Conservation (phyloP, 306 rosid species). For the Corylus americana region DNA sequence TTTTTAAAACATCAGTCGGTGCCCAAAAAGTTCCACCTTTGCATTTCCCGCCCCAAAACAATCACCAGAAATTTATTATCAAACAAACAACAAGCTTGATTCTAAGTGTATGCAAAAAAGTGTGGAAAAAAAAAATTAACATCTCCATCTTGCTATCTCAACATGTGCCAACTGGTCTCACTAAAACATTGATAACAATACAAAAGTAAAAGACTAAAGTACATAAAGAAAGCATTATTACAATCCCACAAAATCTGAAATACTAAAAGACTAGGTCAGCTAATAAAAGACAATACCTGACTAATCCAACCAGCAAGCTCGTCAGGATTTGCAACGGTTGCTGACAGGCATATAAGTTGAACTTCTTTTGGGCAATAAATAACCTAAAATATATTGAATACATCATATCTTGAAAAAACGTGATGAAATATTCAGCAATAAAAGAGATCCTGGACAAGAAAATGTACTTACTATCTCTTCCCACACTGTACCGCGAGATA, state of each 20-base stretch:
- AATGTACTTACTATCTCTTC: constrained; percentile 84
- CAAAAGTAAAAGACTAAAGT: background rate
- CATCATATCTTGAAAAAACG: background rate
- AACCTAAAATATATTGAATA: constrained; percentile 53
- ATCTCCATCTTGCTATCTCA: background rate
- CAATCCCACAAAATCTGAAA: too few species aligned
- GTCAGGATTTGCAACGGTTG: constrained; percentile 93
- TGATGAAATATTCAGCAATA: constrained; percentile 22
- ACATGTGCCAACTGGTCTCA: background rate
- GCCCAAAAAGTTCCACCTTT: background rate
- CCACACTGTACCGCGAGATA: constrained; percentile 96
- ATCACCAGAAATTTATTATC: background rate
- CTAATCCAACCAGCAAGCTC: constrained; percentile 98
- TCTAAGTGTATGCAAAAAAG: background rate
- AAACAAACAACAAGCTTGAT: background rate
- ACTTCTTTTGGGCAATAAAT: constrained; percentile 85
- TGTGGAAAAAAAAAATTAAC: background rate
- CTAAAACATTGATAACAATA: background rate
- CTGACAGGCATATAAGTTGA: constrained; percentile 84
- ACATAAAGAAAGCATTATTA: too few species aligned
- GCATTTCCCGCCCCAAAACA: background rate
- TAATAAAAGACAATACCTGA: constrained; percentile 59
- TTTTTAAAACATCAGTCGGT: background rate
- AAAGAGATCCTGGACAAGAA: constrained; percentile 18
- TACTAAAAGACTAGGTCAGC: background rate